Conservation (phyloP, 139 green algal genomes). For the Tetraselmis striata region DNA sequence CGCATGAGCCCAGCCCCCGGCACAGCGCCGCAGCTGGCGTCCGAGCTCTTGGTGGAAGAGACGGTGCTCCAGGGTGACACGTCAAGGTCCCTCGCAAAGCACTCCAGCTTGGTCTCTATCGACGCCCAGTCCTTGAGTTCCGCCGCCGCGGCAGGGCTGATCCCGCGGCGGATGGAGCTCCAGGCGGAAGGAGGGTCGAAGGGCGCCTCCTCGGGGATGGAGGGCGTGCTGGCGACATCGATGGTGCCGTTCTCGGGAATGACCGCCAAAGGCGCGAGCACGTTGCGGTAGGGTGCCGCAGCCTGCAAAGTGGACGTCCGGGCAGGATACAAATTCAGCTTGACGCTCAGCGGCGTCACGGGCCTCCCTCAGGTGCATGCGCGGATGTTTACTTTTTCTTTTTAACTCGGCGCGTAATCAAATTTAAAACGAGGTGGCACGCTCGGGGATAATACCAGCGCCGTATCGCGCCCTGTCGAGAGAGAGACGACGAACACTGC, state of each 20-base stretch:
- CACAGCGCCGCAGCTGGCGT: background rate
- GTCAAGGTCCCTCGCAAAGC: background rate
- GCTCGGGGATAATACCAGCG: too few species aligned
- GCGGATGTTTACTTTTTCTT: too few species aligned
- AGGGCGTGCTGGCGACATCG: background rate
- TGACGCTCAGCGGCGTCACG: too few species aligned
- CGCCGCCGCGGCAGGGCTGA: background rate
- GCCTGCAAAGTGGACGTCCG: too few species aligned
- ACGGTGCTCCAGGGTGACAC: background rate
- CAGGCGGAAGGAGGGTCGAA: background rate
- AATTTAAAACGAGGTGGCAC: too few species aligned
- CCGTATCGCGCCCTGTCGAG: too few species aligned
- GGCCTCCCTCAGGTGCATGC: too few species aligned
- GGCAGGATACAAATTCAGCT: too few species aligned
- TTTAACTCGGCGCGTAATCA: too few species aligned
- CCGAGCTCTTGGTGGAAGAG: background rate
- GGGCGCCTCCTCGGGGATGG: background rate
- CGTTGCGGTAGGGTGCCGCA: background rate
- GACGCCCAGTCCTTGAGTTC: background rate
- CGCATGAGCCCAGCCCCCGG: too few species aligned
- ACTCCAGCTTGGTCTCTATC: background rate
- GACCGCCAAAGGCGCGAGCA: background rate
- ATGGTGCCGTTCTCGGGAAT: background rate
- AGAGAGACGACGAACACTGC: too few species aligned
- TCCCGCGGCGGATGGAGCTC: background rate